These are phyloP conservation scores for Fusarium sp. DNA, from an alignment of 2,329 filamentous ascomycete species.

Conservation along the genomic window DNA sequence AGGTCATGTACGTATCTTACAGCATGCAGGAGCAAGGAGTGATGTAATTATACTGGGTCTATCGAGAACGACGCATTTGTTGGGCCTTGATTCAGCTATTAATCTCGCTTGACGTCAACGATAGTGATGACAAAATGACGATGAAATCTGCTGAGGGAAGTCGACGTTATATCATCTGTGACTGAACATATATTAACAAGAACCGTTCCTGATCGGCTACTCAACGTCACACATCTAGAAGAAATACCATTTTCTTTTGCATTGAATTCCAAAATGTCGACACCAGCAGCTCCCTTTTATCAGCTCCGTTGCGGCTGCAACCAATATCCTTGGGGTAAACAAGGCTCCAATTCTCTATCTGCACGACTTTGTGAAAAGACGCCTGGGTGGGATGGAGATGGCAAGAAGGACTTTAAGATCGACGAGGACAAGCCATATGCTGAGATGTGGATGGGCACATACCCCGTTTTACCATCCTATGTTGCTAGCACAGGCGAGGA, in stretches of 20 bases:
- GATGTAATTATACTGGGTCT: slow-evolving; percentile 38
- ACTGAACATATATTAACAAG: neutral
- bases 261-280: slow-evolving; percentile 30
- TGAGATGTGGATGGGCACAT: slow-evolving; percentile 82
- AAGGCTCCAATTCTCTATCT: slow-evolving; percentile 73
- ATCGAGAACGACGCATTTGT: slow-evolving; percentile 1
- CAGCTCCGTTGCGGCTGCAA: slow-evolving; percentile 63
- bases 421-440: slow-evolving; percentile 73
- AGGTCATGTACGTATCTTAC: slow-evolving; percentile 12
- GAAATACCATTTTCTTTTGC: neutral
- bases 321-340: slow-evolving; percentile 79
- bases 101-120: slow-evolving; percentile 41
- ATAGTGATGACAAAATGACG: slow-evolving; percentile 44
- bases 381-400: slow-evolving; percentile 57
- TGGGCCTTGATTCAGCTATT: slow-evolving; percentile 6
- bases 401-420: slow-evolving; percentile 65
- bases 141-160: neutral
- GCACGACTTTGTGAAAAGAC: slow-evolving; percentile 75
- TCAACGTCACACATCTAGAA: neutral
- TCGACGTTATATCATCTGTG: neutral
- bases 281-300: slow-evolving; percentile 52
- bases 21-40: neutral
- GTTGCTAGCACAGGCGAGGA: slow-evolving; percentile 72
- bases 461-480: slow-evolving; percentile 76
- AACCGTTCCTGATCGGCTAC: too few relatives aligned